Base-by-base conservation (phyloP, 2,329 filamentous ascomycete species). In the Ilyonectria destructans region DNA sequence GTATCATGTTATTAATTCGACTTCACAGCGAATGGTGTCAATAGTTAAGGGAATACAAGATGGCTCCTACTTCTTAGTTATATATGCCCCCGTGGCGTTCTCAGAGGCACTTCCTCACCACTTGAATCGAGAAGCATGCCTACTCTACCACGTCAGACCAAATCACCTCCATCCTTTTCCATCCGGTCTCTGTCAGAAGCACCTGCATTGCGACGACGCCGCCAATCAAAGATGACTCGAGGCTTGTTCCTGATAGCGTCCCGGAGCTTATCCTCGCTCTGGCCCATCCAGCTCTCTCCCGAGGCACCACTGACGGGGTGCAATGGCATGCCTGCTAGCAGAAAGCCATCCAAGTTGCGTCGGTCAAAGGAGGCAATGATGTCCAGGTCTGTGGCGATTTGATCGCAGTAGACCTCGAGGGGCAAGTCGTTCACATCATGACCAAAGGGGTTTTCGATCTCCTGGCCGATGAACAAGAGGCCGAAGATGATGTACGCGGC, bases 381-480 rank as follows among this genome's bases (percentile, higher is more conserved):
- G 76, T 95, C 92, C 70, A 96, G 85, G 74, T 96, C 93, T 23
- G 86, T 80, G 21, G 91, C 88, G 29, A 96, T 85, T 75, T 94
- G 91, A 43, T 90, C 86, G 81, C 93, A 96, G 84, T 91, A 96
- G 12, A 86, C 83, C 77, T 95, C 93, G 6, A 94, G 85, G 0
- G 92, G 91, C 45, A 95, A 82, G 79, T 95, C 93, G 77, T 95
- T 96, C 73, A 95, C 93, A 71, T 95, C 93, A 70, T 90, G 86
- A 64, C 93, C 93, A 80, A 95, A 96, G 3, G 93, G 93, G 76
- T 96, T 93, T 80, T 96, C 93, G 71, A 96, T 92, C 80, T 96
- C 93, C 69, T 89, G 89, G 51, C 93, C 93, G 75, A 95, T 95
- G 70, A 86, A 82, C 48, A 85, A 81, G 48, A 96, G 88, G 17